Conservation (phyloP, 805 yeast species). For the Monosporozyma yasuniensis region DNA sequence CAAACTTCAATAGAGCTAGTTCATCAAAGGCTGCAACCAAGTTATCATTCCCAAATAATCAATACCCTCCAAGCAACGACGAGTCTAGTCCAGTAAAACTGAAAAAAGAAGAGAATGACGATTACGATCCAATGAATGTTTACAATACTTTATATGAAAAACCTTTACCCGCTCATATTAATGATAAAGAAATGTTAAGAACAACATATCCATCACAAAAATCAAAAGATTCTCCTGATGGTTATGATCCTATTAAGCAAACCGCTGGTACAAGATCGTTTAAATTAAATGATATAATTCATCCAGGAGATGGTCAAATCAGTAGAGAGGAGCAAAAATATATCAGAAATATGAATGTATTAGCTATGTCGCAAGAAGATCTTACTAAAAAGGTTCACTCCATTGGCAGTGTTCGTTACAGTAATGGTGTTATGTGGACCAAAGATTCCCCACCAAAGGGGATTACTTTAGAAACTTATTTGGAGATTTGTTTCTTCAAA, state of each 20-base stretch:
- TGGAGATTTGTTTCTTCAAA: background rate
- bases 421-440: slow-evolving; percentile 2
- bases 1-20: too few species aligned
- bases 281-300: background rate
- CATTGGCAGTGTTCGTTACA: background rate
- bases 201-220: background rate
- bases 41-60: too few species aligned
- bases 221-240: too few species aligned
- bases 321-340: background rate
- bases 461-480: slow-evolving; percentile 1
- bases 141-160: background rate
- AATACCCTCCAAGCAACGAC: too few species aligned
- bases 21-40: too few species aligned
- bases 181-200: background rate
- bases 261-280: background rate
- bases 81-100: too few species aligned
- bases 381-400: background rate
- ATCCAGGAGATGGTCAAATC: background rate
- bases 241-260: too few species aligned
- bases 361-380: background rate
- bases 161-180: background rate
- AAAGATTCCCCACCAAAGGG: background rate
- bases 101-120: background rate
- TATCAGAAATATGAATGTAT: background rate
- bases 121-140: background rate